Conservation (phyloP, 106 monocot species). For the Hemerocallis citrina region DNA sequence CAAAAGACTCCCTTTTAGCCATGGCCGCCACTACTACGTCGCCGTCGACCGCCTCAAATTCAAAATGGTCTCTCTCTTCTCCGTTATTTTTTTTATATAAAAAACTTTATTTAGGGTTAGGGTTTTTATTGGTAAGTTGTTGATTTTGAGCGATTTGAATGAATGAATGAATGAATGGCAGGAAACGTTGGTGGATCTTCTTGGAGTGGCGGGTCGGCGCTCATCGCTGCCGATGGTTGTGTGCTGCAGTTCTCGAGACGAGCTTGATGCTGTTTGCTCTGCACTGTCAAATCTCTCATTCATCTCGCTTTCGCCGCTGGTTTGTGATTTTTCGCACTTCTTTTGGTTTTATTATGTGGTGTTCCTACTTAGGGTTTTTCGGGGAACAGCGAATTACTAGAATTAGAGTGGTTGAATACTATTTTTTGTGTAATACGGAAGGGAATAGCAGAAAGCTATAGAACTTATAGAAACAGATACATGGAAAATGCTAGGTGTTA, state of each 20-base stretch:
- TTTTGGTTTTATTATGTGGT: not conserved
- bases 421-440: too few species aligned
- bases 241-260: conserved; percentile 87
- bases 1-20: conserved; percentile 10
- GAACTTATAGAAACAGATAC: too few species aligned
- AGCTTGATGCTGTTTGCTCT: conserved; percentile 85
- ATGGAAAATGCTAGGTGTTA: too few species aligned
- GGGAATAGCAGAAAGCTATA: too few species aligned
- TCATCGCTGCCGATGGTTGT: conserved; percentile 67
- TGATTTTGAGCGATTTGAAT: not conserved
- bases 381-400: too few species aligned
- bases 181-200: conserved; percentile 86
- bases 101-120: too few species aligned
- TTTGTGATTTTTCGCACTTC: conserved; percentile 5
- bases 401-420: too few species aligned
- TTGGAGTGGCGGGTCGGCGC: conserved; percentile 67
- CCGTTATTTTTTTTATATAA: not conserved
- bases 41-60: conserved; percentile 80
- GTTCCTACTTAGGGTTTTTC: not conserved
- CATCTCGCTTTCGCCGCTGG: conserved; percentile 74
- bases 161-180: too few species aligned
- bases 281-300: conserved; percentile 59
- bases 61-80: conserved; percentile 55
- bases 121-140: not conserved
- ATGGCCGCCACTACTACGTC: conserved; percentile 73